Evolutionary conservation across 495 filamentous ascomycete species (phyloP), one percentile per base, ranked within the genome.

Genomic region (Hypoxylon cercidicola): DNA sequence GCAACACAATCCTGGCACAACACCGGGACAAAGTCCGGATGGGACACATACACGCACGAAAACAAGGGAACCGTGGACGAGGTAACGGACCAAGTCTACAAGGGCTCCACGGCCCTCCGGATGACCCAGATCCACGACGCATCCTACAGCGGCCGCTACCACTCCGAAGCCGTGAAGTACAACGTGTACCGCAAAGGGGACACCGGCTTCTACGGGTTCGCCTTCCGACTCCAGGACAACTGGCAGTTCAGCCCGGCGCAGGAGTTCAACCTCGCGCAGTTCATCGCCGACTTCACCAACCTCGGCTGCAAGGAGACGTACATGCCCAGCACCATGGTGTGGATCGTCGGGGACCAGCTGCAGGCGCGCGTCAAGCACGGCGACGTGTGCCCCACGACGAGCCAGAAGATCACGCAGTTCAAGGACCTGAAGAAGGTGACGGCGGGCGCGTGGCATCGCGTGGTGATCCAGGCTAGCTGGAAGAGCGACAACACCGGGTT

Each of bases 291-390:
- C 60, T 84, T 85, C 65, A 66, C 65, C 1, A 75, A 80, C 55
- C 73, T 77, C 3, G 72, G 74, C 20, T 84, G 83, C 53, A 47
- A 32, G 12, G 83, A 85, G 45, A 76, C 77, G 34, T 87, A 68
- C 54, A 84, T 84, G 81, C 84, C 84, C 0, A 76, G 75, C 15
- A 80, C 74, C 34, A 84, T 87, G 84, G 70, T 87, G 23, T 84
- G 79, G 78, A 46, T 85, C 37, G 66, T 70, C 11, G 82, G 81
- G 0, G 64, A 79, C 62, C 75, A 81, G 68, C 79, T 87, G 0
- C 68, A 68, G 34, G 75, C 81, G 7, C 77, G 84, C 4, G 68
- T 79, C 28, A 85, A 84, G 68, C 71, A 71, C 18, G 83, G 82
- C 20, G 68, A 70, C 4, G 74, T 81, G 54, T 81, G 78, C 45